These are phyloP conservation scores for Raffaelea ambrosiae DNA, from an alignment of 2,329 filamentous ascomycete genomes.

Conservation along the genomic window DNA sequence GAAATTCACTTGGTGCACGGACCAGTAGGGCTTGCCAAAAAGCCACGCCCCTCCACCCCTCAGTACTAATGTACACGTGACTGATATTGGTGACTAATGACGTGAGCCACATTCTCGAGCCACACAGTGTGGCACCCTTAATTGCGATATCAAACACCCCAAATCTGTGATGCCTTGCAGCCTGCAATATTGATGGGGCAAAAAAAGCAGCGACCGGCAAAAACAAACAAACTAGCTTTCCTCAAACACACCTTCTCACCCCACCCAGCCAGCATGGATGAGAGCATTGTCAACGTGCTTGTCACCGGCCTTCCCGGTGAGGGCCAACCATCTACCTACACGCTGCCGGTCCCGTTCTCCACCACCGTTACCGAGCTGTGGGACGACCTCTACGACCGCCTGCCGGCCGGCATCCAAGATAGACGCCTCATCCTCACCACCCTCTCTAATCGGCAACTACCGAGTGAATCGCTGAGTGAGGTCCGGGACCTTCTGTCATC, in stretches of 20 bases:
- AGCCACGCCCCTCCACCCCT: background rate
- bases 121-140: slow-evolving; percentile 4
- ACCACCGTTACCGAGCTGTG: slow-evolving; percentile 62
- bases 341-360: slow-evolving; percentile 60
- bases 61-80: too few relatives aligned
- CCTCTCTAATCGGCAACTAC: slow-evolving; percentile 64
- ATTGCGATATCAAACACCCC: too few relatives aligned
- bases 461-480: slow-evolving; percentile 39
- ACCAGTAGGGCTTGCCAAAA: slow-evolving; percentile 13
- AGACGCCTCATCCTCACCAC: slow-evolving; percentile 70
- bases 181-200: background rate
- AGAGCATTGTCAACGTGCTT: slow-evolving; percentile 59
- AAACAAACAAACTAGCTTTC: background rate
- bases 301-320: slow-evolving; percentile 79
- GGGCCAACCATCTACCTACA: slow-evolving; percentile 71
- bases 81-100: too few relatives aligned
- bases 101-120: slow-evolving; percentile 36
- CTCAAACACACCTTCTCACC: too few relatives aligned
- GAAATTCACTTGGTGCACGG: slow-evolving; percentile 11
- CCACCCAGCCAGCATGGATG: slow-evolving; percentile 3
- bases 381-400: slow-evolving; percentile 49
- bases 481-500: slow-evolving; percentile 55
- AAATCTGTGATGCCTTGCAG: too few relatives aligned
- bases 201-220: background rate
- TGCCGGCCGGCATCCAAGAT: slow-evolving; percentile 47